Base-by-base conservation (phyloP, 2,329 filamentous ascomycete genomes). In the Trichoderma gracile region DNA sequence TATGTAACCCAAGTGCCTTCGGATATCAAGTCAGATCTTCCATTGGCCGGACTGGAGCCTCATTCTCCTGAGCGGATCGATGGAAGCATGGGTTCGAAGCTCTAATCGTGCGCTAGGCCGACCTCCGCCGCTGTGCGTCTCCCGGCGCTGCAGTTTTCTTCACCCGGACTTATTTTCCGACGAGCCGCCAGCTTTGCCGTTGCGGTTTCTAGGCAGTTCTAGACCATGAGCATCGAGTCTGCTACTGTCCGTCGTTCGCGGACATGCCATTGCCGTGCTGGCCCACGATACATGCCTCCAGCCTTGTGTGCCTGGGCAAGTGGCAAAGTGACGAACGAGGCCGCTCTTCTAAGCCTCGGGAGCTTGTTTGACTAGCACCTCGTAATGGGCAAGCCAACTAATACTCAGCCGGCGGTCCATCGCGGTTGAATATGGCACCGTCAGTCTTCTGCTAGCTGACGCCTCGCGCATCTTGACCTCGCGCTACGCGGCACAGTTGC, bases 291-390 rank as follows among this genome's bases (percentile, higher is more conserved):
- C 33, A 33, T 53, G 47, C 46, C 23, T 30, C 43, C 23, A 43
- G 21, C 47, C 15, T 45, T 33, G 40, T 27, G 25, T 33, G 57
- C 57, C 43, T 45, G 47, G 57, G 6, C 46, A 38, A 38, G 33
- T 14, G 30, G 9, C 30, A 9, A 47, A 61, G 52, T 45, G 57
- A 52, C 47, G 57, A 38, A 14, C 23, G 46, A 17, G 33, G 25
- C 21, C 25, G 38, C 46, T 33, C 38, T 43, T 53, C 47, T 23
- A 61, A n/a, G 52, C 14, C 38, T 52, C 57, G 57, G 57, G 57
- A 61, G 57, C 57, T 52, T 52, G 30, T 38, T 53, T 61, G 27
- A 42, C 57, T 53, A 61, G 57, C 2, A 50, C 45, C 56, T 59
- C 56, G 56, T 59, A 53, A 61, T 61, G 47, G 47, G 40, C 19